Evolutionary conservation across 169 alveolate species (phyloP).

Genomic region (Cryptosporidium meleagridis): DNA sequence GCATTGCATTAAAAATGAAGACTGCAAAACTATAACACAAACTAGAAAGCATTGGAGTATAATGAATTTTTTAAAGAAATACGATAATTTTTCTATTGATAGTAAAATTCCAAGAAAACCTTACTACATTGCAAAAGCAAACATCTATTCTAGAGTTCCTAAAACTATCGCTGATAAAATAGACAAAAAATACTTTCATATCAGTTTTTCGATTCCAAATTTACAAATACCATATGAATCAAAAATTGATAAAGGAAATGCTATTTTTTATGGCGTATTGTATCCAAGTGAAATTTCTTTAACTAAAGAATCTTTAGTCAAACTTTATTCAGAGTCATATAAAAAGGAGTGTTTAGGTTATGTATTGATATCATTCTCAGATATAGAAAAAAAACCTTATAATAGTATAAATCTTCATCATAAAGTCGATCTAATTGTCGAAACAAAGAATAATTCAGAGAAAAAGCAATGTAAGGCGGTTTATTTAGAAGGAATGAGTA

Average conservation of each 20-base stretch:
- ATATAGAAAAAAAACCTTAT: not conserved
- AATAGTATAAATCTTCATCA: not conserved
- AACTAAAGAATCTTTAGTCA: not conserved
- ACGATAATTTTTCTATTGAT: not conserved
- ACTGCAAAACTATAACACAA: not conserved
- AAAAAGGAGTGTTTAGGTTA: not conserved
- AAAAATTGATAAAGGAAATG: not conserved
- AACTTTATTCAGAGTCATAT: not conserved
- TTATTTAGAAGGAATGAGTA: constrained; percentile 25
- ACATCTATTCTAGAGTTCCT: constrained; percentile 58
- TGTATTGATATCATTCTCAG: not conserved
- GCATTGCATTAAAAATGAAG: constrained; percentile 21
- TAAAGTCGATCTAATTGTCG: not conserved
- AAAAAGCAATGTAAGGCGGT: not conserved
- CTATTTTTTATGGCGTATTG: constrained; percentile 5
- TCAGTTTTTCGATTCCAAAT: not conserved
- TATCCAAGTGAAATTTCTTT: not conserved
- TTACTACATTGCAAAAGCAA: constrained; percentile 10
- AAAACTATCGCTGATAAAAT: constrained; percentile 1
- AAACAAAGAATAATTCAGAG: not conserved
- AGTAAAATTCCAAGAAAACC: not conserved
- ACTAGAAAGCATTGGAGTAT: constrained; percentile 29
- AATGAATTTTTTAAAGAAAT: not conserved
- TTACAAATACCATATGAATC: not conserved
- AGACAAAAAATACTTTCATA: not conserved